Base-by-base conservation (phyloP, 2,329 filamentous ascomycete genomes). In the Colletotrichum acutatum region DNA sequence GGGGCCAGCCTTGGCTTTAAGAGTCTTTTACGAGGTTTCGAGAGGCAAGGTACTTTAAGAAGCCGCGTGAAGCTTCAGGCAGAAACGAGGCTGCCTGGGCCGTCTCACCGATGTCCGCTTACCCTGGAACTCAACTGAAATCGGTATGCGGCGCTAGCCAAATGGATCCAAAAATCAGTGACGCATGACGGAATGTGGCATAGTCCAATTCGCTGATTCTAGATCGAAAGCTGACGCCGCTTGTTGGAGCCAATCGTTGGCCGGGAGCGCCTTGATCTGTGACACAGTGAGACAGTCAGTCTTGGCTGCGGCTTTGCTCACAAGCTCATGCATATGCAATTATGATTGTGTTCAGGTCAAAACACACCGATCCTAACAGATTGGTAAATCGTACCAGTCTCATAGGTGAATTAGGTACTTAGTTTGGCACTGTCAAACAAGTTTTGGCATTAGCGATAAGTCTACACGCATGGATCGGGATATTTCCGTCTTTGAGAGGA, bases 81-180 rank as follows among this genome's bases (percentile, higher is more conserved):
- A 65, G 62, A 65, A 65, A 57, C 22, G 28, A n/a, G 34, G 62
- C 62, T 65, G 62, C 62, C 62, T 57, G 42, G 54, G 11, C 5
- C 8, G 22, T 14, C 52, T 22, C 24, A 37, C 61, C 12, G 32
- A 19, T 14, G 16, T 16, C 32, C 12, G 49, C 62, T 28, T n/a
- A 28, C 52, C 34, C 24, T 65, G n/a, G 9, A 24, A 9, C 30
- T 6, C 19, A 30, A 19, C n/a, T 6, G 46, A 14, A 30, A 22
- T 22, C 5, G 32, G 8, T 24, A 7, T 3, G 30, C 12, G 4
- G 30, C 49, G 32, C 62, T 57, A 65, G 62, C 52, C 22, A 4
- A 16, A 54, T 24, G 28, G 16, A 42, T 30, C 14, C 37, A 16
- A 30, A 22, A 26, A 46, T 28, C 6, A 14, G 59, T 62, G 37